Base-by-base conservation (phyloP, 1,284 basidiomycete species). In the Caloboletus firmus region DNA sequence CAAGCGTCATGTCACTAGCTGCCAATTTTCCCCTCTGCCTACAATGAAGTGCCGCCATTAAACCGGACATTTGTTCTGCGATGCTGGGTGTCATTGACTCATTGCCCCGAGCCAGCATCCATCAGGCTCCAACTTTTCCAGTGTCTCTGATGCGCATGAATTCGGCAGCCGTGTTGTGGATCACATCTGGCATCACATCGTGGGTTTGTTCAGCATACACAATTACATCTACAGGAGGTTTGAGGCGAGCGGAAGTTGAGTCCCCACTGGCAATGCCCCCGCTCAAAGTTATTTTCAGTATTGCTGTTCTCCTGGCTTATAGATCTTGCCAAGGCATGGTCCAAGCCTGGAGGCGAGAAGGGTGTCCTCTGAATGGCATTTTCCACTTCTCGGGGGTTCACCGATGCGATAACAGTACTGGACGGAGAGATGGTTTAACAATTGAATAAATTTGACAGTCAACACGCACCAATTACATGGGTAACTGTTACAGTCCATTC, bases 271-370 rank as follows among this genome's bases (percentile, higher is more conserved):
- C 17, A 28, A 28, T 9, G 8, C 26, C 6, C 26, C 6, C 15
- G 13, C 37, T 55, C n/a, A 41, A 36, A 18, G 22, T 35, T n/a
- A 10, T 8, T 30, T 37, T 31, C 18, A 57, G 56, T 20, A 13
- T 43, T 44, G 20, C 15, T 44, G 5, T 40, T 31, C 5, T 24
- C 40, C 24, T n/a, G 17, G 32, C 17, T 35, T 11, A 20, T 5
- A 24, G 5, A 24, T 55, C 17, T n/a, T 39, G 20, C 28, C 44
- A 34, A 36, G 5, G 7, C 18, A 15, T 13, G 28, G 31, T 28
- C 30, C 20, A 20, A 22, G n/a, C 2, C 15, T 22, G 22, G 8
- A 9, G 20, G 3, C 6, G 12, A 61, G 84, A 86, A 17, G 26
- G 35, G 26, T 17, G 15, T 20, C 28, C 45, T 17, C 30, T 45